These are phyloP conservation scores for Solanum virginianum DNA, from an alignment of 257 asterid genomes.

Conservation along the genomic window DNA sequence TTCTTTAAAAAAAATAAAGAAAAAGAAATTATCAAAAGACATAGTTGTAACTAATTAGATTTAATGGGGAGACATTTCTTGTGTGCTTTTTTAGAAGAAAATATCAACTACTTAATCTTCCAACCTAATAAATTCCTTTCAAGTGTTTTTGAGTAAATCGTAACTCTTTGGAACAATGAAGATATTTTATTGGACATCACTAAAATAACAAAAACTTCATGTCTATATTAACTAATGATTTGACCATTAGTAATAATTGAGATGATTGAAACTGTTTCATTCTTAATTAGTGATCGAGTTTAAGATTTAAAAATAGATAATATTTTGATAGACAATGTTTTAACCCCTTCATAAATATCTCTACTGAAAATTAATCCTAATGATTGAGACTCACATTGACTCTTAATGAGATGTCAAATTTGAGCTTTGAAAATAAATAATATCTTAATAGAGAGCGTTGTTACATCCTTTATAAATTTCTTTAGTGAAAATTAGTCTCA, in stretches of 20 bases:
- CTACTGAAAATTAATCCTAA: not conserved
- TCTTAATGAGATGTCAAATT: too few species aligned
- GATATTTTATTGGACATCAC: not conserved
- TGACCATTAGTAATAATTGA: not conserved
- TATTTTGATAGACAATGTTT: not conserved
- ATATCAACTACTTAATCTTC: not conserved
- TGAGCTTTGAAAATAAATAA: too few species aligned
- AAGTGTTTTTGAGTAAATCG: not conserved
- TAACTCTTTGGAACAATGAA: not conserved
- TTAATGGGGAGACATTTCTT: not conserved
- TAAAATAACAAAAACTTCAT: not conserved
- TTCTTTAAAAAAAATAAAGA: not conserved
- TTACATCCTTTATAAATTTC: not conserved
- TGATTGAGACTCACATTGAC: not conserved
- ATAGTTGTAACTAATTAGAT: not conserved
- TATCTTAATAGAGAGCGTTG: not conserved
- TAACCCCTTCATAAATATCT: accelerated
- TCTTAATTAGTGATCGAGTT: not conserved
- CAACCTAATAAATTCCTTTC: not conserved
- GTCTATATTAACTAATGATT: not conserved
- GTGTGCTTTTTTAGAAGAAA: not conserved
- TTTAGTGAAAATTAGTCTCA: too few species aligned
- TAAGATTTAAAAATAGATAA: not conserved
- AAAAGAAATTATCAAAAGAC: not conserved
- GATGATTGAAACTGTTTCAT: not conserved